Base-by-base conservation (phyloP, 2,329 filamentous ascomycete species). In the Harringtonia aguacate region DNA sequence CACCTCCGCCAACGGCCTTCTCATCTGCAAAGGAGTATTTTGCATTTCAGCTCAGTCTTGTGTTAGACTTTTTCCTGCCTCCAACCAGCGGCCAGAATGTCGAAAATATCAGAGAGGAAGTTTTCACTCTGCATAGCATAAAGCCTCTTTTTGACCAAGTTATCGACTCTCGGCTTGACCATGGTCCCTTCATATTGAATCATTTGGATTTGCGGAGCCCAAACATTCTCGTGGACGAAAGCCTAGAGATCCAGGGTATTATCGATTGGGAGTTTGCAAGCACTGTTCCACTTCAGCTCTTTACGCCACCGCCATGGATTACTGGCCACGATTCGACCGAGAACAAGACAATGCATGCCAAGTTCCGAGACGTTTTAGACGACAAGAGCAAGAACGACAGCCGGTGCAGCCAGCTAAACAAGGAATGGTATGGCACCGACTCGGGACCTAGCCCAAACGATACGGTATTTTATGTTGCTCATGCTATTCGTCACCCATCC, bases 261-360 rank as follows among this genome's bases (percentile, higher is more conserved):
- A 27, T 42, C 13, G 31, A 42, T 17, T 42, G 40, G 40, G 40
- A 42, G 33, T 42, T 30, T 18, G 21, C 21, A 15, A 28, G 33
- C 21, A 35, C 33, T 3, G 30, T 42, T 15, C 40, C 40, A n/a
- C 22, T 21, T 4, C 40, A 42, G 8, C 34, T 42, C 21, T 42
- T 42, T 18, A 29, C 34, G 24, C 40, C 33, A 27, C 40, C 40
- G 15, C 24, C 40, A 18, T 42, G 40, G 40, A 34, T 42, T n/a
- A 29, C 40, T 3, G 38, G 38, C 27, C 10, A 20, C 28, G 10
- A 20, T 8, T 10, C 27, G 21, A 39, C 4, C 10, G 8, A 22
- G 38, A 20, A 31, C 17, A 21, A 29, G n/a, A 17, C 14, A 13
- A 8, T 31, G 24, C 28, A 39, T 22, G 24, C 18, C 27, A 17